These are phyloP conservation scores for Colletotrichum musicola DNA, from an alignment of 2,329 filamentous ascomycete species.

Conservation along the genomic window DNA sequence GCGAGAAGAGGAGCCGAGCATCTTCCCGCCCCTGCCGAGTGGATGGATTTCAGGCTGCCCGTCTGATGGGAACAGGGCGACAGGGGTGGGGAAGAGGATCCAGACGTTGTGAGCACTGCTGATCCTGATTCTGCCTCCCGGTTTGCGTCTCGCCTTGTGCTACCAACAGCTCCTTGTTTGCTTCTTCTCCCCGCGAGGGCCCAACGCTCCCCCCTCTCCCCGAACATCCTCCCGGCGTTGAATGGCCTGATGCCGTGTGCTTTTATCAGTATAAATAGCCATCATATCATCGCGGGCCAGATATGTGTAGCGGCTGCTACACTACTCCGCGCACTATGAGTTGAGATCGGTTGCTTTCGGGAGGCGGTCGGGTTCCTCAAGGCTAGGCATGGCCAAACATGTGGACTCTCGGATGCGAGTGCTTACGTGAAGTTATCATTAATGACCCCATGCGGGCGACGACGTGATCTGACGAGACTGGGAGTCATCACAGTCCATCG, in stretches of 20 bases:
- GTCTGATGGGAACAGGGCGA: constrained; percentile 36
- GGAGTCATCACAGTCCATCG: constrained; percentile 28
- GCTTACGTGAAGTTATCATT: constrained; percentile 36
- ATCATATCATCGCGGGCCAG: not conserved
- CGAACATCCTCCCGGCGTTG: not conserved
- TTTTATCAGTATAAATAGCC: not conserved
- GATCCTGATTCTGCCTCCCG: constrained; percentile 33
- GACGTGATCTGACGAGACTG: constrained; percentile 33
- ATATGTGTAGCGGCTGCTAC: not conserved
- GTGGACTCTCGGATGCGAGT: constrained; percentile 20
- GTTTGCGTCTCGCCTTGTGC: constrained; percentile 23
- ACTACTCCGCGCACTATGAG: not conserved
- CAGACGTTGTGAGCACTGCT: constrained; percentile 35
- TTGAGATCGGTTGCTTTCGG: constrained; percentile 24
- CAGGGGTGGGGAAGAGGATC: constrained; percentile 29
- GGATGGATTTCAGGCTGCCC: constrained; percentile 39
- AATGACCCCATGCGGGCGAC: constrained; percentile 34
- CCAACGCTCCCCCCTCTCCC: not conserved
- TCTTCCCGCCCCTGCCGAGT: constrained; percentile 40
- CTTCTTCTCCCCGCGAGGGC: constrained; percentile 13
- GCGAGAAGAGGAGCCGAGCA: constrained; percentile 40
- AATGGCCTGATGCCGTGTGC: constrained; percentile 20
- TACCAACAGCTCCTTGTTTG: constrained; percentile 31
- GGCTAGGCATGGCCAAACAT: constrained; percentile 22
- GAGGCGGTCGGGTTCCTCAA: constrained; percentile 5